phyloP scores from a whole-genome alignment of 495 filamentous ascomycete species.

The Talaromyces thailandensis region DNA sequence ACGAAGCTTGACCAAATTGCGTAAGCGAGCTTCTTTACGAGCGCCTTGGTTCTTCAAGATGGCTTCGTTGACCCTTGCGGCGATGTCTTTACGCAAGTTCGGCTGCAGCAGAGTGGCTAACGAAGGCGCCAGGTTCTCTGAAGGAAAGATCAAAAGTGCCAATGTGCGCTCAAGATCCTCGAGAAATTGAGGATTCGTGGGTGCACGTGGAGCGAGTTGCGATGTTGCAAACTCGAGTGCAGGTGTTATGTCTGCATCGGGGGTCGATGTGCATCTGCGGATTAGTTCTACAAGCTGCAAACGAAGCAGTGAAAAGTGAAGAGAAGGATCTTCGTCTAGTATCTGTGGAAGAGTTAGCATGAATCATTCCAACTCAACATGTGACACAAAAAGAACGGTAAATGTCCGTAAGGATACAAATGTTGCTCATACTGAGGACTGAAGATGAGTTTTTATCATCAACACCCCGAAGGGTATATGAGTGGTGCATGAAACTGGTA shows the following conservation, averaged over 20 bases:
- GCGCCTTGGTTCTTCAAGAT: conserved; percentile 64
- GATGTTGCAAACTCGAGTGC: conserved; percentile 81
- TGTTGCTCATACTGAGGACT: conserved; percentile 89
- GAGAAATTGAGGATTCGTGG: conserved; percentile 71
- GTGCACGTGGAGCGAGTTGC: conserved; percentile 78
- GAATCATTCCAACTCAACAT: background rate
- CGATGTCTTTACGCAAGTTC: conserved; percentile 72
- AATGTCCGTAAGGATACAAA: conserved; percentile 7
- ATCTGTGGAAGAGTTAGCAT: conserved; percentile 45
- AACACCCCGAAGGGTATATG: conserved; percentile 75
- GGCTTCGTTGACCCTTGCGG: conserved; percentile 76
- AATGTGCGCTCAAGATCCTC: conserved; percentile 88
- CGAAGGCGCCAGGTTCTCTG: conserved; percentile 64
- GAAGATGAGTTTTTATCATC: conserved; percentile 95
- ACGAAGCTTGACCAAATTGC: conserved; percentile 68
- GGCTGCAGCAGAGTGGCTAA: conserved; percentile 69
- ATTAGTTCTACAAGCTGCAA: conserved; percentile 93
- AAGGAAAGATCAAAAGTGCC: conserved; percentile 80
- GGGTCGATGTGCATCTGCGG: conserved; percentile 53
- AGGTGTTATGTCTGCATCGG: conserved; percentile 65
- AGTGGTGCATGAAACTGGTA: conserved; percentile 99
- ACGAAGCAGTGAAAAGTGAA: conserved; percentile 87
- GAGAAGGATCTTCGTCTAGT: conserved; percentile 68
- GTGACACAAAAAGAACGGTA: conserved; percentile 18
- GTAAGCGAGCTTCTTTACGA: conserved; percentile 69